Percentiles rank a stretch among this genome's conserved stretches.
Conservation (phyloP, 1,139 yeast species). For the Blastobotrys proliferans region DNA sequence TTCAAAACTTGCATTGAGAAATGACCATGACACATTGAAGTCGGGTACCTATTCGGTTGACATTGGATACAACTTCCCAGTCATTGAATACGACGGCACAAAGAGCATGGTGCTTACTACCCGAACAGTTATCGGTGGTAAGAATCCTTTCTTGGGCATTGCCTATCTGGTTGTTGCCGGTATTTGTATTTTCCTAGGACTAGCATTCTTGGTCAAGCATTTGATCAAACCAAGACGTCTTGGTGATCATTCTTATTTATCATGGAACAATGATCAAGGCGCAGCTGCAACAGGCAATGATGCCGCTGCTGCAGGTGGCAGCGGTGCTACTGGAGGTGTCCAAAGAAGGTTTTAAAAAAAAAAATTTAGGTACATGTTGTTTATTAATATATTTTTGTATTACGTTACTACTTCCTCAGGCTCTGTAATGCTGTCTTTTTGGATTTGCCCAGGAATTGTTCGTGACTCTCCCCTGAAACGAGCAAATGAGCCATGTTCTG, state of each 20-base stretch:
- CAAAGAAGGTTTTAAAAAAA: background rate
- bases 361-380: background rate
- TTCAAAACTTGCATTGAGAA: conserved; percentile 74
- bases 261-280: conserved; percentile 56
- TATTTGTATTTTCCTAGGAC: conserved; percentile 61
- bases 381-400: background rate
- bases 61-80: conserved; percentile 87
- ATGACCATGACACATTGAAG: conserved; percentile 58
- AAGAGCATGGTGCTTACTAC: conserved; percentile 79
- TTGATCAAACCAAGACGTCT: conserved; percentile 64
- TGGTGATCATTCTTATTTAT: conserved; percentile 67
- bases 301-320: background rate
- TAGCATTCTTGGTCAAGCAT: conserved; percentile 57
- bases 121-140: conserved; percentile 85
- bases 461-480: conserved; percentile 66
- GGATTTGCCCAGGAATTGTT: conserved; percentile 65
- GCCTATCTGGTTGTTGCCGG: conserved; percentile 94
- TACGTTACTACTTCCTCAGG: conserved; percentile 38
- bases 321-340: background rate
- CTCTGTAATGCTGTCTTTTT: conserved; percentile 68
- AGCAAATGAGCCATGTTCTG: conserved; percentile 81
- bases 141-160: conserved; percentile 80
- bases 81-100: conserved; percentile 73
- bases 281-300: conserved; percentile 8
- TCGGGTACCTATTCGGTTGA: conserved; percentile 69